A percentile compares a stretch with the other conserved stretches of the same genome.
Conservation (phyloP, 1,139 yeast genomes). For the Pichia sp. region DNA sequence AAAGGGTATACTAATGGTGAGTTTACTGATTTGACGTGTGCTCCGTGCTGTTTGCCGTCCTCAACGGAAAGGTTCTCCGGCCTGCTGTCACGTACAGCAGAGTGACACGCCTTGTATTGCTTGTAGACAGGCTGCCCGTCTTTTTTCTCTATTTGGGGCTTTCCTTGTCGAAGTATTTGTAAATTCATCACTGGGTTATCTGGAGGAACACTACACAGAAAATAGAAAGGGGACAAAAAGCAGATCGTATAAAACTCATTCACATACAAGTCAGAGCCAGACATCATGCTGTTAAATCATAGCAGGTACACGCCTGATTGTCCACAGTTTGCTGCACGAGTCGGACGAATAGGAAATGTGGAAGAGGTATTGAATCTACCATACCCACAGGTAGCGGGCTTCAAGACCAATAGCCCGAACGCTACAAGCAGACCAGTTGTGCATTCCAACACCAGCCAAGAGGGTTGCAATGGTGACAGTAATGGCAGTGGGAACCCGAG, state of each 20-base stretch:
- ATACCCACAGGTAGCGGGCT: neutral
- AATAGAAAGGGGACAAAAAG: no score
- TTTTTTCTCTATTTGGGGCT: neutral
- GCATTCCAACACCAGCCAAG: neutral
- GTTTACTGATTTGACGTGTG: neutral
- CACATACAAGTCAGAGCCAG: neutral
- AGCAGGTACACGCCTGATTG: neutral
- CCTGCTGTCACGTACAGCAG: neutral
- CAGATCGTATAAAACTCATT: no score
- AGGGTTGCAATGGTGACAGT: neutral
- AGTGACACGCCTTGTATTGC: neutral
- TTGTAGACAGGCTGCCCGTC: neutral
- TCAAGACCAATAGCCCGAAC: neutral
- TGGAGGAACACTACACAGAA: no score
- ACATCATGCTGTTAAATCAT: neutral
- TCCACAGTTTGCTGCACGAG: neutral
- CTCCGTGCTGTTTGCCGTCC: neutral
- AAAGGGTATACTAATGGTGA: conserved; percentile 6
- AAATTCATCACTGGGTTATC: neutral
- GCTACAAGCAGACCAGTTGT: neutral
- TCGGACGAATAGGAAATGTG: neutral
- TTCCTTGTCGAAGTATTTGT: neutral
- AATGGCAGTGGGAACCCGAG: neutral
- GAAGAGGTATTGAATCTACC: neutral
- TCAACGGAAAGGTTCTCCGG: neutral